Evolutionary conservation across 208 protist species (phyloP).

Genomic region (Novymonas esmeraldas): DNA sequence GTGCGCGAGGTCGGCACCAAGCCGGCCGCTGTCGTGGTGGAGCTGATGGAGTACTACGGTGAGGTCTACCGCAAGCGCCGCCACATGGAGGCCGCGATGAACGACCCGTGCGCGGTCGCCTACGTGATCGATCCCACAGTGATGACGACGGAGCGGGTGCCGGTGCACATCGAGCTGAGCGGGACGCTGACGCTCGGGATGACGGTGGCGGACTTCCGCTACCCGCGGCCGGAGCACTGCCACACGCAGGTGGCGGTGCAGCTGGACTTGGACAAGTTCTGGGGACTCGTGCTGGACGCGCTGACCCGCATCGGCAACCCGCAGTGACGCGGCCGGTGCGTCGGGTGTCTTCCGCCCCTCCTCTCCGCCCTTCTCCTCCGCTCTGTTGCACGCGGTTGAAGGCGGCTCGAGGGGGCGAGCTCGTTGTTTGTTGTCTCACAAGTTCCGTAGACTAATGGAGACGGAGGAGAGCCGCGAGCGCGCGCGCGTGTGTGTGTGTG

Average conservation of each 20-base stretch:
- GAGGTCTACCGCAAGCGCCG: constrained; percentile 46
- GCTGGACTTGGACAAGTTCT: constrained; percentile 75
- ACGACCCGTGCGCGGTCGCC: constrained; percentile 81
- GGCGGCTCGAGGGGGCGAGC: too few relatives aligned
- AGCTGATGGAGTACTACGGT: constrained; percentile 60
- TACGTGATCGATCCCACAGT: constrained; percentile 76
- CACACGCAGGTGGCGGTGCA: constrained; percentile 62
- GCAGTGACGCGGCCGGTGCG: constrained; percentile 2
- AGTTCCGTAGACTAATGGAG: too few relatives aligned
- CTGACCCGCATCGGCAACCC: constrained; percentile 58
- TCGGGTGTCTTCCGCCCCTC: too few relatives aligned
- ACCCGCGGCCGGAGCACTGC: constrained; percentile 38
- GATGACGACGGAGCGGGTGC: constrained; percentile 51
- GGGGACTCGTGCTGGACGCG: constrained; percentile 66
- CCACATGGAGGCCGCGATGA: constrained; percentile 38
- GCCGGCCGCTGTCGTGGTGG: constrained; percentile 38
- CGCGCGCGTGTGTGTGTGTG: too few relatives aligned
- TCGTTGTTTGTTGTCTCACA: too few relatives aligned
- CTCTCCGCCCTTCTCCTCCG: too few relatives aligned
- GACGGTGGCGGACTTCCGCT: constrained; percentile 65
- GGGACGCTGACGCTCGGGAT: constrained; percentile 53
- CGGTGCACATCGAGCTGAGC: constrained; percentile 64
- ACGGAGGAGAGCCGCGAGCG: too few relatives aligned
- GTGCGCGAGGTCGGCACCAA: constrained; percentile 46
- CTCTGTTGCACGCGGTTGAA: too few relatives aligned